Base-by-base conservation (phyloP, 2,329 filamentous ascomycete species). In the Trichothecium roseum region DNA sequence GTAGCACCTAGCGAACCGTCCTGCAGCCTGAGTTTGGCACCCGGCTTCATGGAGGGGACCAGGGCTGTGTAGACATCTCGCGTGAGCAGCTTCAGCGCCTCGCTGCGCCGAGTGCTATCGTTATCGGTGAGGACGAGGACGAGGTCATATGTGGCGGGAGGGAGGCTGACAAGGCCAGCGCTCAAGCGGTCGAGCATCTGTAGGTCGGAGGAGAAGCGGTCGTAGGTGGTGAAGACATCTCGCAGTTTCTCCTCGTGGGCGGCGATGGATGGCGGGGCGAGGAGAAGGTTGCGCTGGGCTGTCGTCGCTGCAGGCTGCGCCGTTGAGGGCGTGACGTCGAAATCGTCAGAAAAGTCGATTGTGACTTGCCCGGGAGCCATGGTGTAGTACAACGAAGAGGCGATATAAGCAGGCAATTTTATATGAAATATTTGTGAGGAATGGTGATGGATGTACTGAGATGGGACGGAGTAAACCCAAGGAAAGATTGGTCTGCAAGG, bases 171-270 rank as follows among this genome's bases (percentile, higher is more conserved):
- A 27, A 94, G 69, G 42, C 86, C 86, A 26, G 84, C 74, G 2
- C 84, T 78, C 28, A 98, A 74, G 35, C 91, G 85, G 63, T 98
- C 91, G 42, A 98, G 82, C 91, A 98, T 98, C 60, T 96, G 91
- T 36, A 98, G 70, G 54, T 98, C 91, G 42, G 87, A 89, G 31
- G 72, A 67, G 43, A 71, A 64, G 53, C 86, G 81, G 57, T 91
- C 78, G 63, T 85, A 78, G 38, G 76, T 66, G 40, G 77, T 68
- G 50, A 94, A 74, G 42, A 91, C 68, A 45, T 67, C 64, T 44
- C 77, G 73, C 45, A 96, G 71, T 49, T 78, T 78, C 46, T 85
- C 80, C 46, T 88, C 84, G 59, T 94, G 82, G 37, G 85, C 77
- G 46, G 91, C 81, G 49, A 96, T 74, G 17, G 87, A 94, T 10